Evolutionary conservation across 306 rosid species (phyloP).

Genomic region (Cyclanthera cordifolia): DNA sequence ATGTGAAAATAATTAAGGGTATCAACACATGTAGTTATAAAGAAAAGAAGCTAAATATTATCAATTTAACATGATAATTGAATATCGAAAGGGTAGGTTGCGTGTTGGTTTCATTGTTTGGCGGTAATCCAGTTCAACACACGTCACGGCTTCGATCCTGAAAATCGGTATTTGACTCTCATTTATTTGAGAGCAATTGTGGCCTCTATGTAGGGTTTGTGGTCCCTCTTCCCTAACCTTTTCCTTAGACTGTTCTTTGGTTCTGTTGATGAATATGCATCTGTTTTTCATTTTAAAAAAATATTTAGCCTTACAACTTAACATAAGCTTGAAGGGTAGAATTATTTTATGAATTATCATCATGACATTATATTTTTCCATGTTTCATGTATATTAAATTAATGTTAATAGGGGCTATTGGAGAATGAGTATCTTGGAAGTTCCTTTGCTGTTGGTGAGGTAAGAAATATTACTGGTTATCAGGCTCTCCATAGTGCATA

Average conservation of each 20-base stretch:
- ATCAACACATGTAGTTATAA: no score
- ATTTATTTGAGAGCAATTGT: no score
- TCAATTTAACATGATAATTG: background rate
- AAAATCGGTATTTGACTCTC: no score
- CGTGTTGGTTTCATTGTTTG: no score
- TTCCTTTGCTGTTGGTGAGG: conserved; percentile 85
- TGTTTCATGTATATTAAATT: background rate
- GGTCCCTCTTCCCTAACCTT: background rate
- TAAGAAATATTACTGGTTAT: conserved; percentile 77
- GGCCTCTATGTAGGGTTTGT: no score
- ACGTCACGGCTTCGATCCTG: no score
- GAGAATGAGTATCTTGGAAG: conserved; percentile 89
- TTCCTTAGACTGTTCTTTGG: background rate
- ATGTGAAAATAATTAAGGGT: no score
- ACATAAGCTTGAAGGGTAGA: background rate
- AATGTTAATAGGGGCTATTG: conserved; percentile 54
- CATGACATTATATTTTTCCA: background rate
- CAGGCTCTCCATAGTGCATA: conserved; percentile 80
- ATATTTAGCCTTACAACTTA: background rate
- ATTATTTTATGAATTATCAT: background rate
- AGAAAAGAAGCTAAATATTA: background rate
- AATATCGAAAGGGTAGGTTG: no score
- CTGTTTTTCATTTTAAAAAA: no score
- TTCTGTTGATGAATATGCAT: background rate
- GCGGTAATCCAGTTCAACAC: no score